Base-by-base conservation (phyloP, 1,284 basidiomycete genomes). In the Dichomitus squalens region DNA sequence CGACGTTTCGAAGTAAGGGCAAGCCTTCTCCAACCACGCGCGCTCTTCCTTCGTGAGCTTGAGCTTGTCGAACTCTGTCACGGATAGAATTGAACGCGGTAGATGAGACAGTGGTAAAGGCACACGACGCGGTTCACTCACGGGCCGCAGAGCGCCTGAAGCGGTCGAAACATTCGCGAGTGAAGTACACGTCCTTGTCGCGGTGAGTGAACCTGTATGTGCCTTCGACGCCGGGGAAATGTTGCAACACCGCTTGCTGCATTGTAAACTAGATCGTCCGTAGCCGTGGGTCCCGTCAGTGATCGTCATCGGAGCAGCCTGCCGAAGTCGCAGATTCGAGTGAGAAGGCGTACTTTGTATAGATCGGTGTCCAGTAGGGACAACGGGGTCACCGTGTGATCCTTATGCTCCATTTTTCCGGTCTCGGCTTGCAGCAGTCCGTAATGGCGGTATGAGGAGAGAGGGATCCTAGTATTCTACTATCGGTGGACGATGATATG, bases 311-410 rank as follows among this genome's bases (percentile, higher is more conserved):
- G 38, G 41, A 27, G 40, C n/a, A 8, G 16, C 25, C 25, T 18
- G 38, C 7, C 25, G 7, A n/a, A 20, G 6, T 8, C 12, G 9
- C 14, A 8, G 40, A 21, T 21, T 29, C 33, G 35, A 48, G 18
- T 2, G n/a, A 23, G 14, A 44, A 1, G 5, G 52, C 29, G 25
- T 21, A 88, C 93, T 83, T 97, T 99, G 87, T 99, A 98, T 39
- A 98, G 77, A 72, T 99, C 96, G 0, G 95, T 97, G 73, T 98
- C 96, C 54, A 99, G 83, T 53, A 98, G 79, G 29, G 93, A 95
- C 59, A 74, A 71, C 0, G 79, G 80, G 7, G 79, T 33, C 20
- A 72, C 64, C 12, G 68, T 4, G 31, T 46, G 33, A 20, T 33
- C 23, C 11, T 5, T 16, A 9, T 31, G 36, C 18, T 18, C 29